Evolutionary conservation across 2,329 filamentous ascomycete species (phyloP), one percentile per base, ranked within the genome.

Genomic region (Diaporthe ampelina): DNA sequence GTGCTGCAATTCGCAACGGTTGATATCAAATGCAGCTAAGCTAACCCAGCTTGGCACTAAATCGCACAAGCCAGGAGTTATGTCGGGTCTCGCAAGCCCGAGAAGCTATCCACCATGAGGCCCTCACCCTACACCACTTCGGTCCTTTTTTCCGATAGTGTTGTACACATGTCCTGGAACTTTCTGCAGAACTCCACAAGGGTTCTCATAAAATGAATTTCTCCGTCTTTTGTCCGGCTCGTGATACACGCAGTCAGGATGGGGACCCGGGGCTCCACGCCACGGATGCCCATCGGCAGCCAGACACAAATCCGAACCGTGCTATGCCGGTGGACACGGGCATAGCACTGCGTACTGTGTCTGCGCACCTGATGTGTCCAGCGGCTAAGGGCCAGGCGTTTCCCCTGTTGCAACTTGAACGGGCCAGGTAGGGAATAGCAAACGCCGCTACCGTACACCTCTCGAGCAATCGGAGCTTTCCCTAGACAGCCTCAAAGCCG

Each of bases 191-290:
- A 5, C 11, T 54, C n/a, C 32, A 56, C 73, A 74, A 58, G 73
- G 70, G 45, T 43, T 43, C 29, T 73, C 48, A 54, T 57, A 75
- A 75, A 56, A 75, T 71, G 35, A 75, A 73, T 75, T 75, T 63
- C 63, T 74, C 74, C 74, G 71, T 75, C 43, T 69, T 69, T 70
- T 45, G 43, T 58, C 35, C 72, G 56, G 54, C 71, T 58, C 70
- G 45, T 56, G 69, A 59, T 71, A 69, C 69, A 50, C 69, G 73
- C 69, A 48, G 69, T 40, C 54, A 37, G 45, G 45, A 72, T 68
- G 69, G 45, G 29, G 45, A n/a, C 61, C 29, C 69, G 35, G 54
- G 29, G 19, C 32, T 35, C n/a, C 63, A 52, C 26, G 63, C 63
- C 21, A 52, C 63, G 63, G 63, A 67, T 52, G 63, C 45, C 45